Evolutionary conservation across 768 basidiomycete species (phyloP), one percentile per base, ranked within the genome.

Genomic region (Mycena rebaudengoi): DNA sequence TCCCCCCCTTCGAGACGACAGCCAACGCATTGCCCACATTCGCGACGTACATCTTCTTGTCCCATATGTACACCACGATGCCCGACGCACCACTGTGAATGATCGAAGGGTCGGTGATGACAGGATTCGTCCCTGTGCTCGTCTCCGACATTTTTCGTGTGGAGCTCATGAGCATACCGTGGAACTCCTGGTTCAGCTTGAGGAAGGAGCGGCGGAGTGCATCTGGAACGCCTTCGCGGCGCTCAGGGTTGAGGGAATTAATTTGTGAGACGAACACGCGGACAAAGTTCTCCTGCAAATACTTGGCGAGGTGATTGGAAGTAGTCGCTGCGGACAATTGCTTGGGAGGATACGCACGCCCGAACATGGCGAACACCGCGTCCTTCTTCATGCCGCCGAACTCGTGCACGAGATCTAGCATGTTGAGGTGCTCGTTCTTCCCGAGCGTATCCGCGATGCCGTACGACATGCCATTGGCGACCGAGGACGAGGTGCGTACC

Each of bases 331-430:
- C 79, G 6, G 76, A 76, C 13, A 82, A 65, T 7, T 74, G 66
- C 33, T 78, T 78, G 1, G 78, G 77, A 0, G 80, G 87, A 20
- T 87, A 83, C 7, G 88, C 82, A 3, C 91, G 87, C 14, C 97
- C 96, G 75, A 99, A 99, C 90, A 99, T 95, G 21, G 95, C 98
- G 70, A 99, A 98, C 20, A 99, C 81, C 13, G 94, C 94, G 74
- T 96, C 93, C 71, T 89, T 88, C 45, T 88, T 84, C 60, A 83
- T 80, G 14, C 85, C 87, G 8, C 91, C 87, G 78, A 96, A 98
- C 68, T 92, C 88, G 46, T 96, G 88, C 6, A 97, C 97, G 25
- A 99, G 85, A 76, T 99, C 98, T 66, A 98, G 85, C 88, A 97
- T 95, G 45, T 86, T 90, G 41, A 98, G 84, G 55, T 88, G 86